A percentile compares a stretch with the other conserved stretches of the same genome.
These are phyloP conservation scores for Cynanchum wilfordii DNA, from an alignment of 257 asterid genomes.

Conservation along the genomic window DNA sequence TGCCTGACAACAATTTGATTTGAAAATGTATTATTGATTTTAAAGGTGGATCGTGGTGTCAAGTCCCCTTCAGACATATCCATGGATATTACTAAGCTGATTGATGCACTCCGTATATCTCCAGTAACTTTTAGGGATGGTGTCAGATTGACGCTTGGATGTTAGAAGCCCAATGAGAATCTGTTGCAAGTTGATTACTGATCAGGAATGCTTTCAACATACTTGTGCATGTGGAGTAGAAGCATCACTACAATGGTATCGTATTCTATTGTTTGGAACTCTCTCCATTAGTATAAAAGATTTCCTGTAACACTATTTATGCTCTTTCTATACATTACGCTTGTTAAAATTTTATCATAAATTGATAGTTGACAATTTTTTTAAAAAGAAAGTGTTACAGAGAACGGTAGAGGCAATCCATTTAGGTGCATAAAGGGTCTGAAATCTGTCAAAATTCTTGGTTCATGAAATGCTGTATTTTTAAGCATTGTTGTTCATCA, in stretches of 20 bases:
- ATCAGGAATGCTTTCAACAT: background rate
- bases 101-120: constrained; percentile 51
- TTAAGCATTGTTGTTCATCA: background rate
- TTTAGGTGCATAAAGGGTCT: background rate
- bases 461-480: background rate
- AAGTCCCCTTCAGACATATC: constrained; percentile 88
- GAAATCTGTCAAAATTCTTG: background rate
- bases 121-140: constrained; percentile 60
- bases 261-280: background rate
- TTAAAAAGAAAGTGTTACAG: too few species aligned
- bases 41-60: constrained; percentile 87
- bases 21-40: constrained; percentile 9
- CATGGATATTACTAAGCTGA: constrained; percentile 70
- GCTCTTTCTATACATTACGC: too few species aligned
- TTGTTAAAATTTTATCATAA: too few species aligned
- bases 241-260: background rate
- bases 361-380: too few species aligned
- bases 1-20: constrained; percentile 3
- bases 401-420: too few species aligned
- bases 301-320: too few species aligned
- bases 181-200: background rate
- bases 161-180: constrained; percentile 26
- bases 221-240: background rate
- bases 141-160: constrained; percentile 57
- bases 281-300: background rate